A percentile compares a stretch with the other conserved stretches of the same genome.
Conservation (phyloP, 306 rosid species). For the Gastrolobium bilobum region DNA sequence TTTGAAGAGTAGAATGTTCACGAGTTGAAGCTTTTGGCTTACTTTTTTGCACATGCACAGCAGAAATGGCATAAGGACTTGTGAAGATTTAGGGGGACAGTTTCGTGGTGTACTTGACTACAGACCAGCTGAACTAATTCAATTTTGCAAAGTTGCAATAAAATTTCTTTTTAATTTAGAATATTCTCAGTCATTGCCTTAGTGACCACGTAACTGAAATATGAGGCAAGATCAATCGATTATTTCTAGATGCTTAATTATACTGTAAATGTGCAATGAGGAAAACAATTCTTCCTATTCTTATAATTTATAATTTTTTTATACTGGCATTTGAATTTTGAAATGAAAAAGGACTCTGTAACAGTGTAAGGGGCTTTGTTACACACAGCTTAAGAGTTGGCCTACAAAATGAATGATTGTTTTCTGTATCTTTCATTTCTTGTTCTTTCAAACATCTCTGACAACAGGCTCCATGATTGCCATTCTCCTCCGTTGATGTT, state of each 20-base stretch:
- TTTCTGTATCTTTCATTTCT: neutral
- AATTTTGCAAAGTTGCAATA: constrained; percentile 54
- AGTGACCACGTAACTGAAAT: constrained; percentile 1
- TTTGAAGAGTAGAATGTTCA: constrained; percentile 69
- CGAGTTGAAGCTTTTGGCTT: constrained; percentile 53
- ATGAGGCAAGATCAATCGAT: constrained; percentile 20
- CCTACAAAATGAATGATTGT: constrained; percentile 1
- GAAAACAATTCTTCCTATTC: constrained; percentile 37
- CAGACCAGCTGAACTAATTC: constrained; percentile 52
- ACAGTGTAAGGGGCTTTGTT: no score
- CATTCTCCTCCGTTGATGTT: neutral
- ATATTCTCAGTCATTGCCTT: constrained; percentile 36
- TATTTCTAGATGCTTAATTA: constrained; percentile 33
- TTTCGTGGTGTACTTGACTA: constrained; percentile 51
- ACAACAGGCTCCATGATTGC: constrained; percentile 8
- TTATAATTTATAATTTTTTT: constrained; percentile 30
- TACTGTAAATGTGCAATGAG: constrained; percentile 49
- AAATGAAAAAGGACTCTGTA: constrained; percentile 11
- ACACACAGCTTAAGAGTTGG: neutral
- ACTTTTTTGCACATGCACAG: constrained; percentile 32
- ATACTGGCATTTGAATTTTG: constrained; percentile 37
- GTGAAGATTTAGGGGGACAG: constrained; percentile 44
- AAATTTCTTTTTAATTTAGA: constrained; percentile 32
- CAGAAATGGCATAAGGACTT: constrained; percentile 26
- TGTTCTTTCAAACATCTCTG: constrained; percentile 7